Percentiles rank a stretch among this genome's conserved stretches.
Evolutionary conservation across 2,329 filamentous ascomycete species (phyloP).

Genomic region (Ophiostoma himal-ulmi): DNA sequence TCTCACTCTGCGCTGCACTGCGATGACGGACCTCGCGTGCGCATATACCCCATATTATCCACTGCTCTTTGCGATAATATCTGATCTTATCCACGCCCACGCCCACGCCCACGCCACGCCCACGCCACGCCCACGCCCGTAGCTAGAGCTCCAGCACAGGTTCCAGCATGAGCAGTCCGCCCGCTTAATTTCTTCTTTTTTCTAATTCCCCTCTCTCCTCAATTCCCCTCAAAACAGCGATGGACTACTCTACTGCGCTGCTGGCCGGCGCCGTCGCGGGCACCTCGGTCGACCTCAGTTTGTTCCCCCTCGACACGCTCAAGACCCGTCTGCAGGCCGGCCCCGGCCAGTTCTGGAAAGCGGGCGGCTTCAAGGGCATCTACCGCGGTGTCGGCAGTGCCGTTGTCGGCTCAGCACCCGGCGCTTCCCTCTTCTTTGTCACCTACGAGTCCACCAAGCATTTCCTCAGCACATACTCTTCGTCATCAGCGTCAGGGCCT

Average conservation of each 20-base stretch:
- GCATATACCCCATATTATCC: constrained; percentile 3
- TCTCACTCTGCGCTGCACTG: not conserved
- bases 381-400: constrained; percentile 90
- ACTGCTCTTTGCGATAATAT: not conserved
- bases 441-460: constrained; percentile 77
- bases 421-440: constrained; percentile 94
- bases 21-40: constrained; percentile 9
- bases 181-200: not conserved
- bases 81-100: not conserved
- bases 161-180: not conserved
- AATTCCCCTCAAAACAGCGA: constrained; percentile 21
- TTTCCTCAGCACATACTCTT: constrained; percentile 34
- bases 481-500: not conserved
- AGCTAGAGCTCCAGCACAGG: not conserved
- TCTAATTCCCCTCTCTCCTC: not conserved
- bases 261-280: constrained; percentile 85
- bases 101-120: too few relatives aligned
- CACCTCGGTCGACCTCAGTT: constrained; percentile 91
- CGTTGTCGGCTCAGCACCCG: constrained; percentile 84
- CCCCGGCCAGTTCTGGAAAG: constrained; percentile 61
- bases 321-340: constrained; percentile 92
- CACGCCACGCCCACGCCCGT: not conserved
- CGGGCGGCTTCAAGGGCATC: constrained; percentile 83
- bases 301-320: constrained; percentile 96
- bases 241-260: constrained; percentile 55